Evolutionary conservation across 2,329 filamentous ascomycete species (phyloP).

Genomic region (Nemania abortiva): DNA sequence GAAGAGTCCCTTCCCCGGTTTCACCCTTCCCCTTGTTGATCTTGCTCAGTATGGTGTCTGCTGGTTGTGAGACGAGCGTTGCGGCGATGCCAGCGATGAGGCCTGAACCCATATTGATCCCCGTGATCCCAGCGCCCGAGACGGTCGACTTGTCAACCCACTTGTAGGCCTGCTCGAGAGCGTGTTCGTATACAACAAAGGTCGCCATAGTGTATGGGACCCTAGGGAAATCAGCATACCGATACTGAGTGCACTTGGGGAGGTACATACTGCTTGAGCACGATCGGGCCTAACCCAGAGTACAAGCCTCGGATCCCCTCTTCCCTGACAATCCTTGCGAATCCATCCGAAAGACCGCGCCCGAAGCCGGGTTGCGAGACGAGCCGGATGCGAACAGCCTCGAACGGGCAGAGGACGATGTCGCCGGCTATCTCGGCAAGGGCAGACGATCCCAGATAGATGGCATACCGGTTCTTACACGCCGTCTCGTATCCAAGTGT

Average conservation of each 20-base stretch:
- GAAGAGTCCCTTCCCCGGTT: conserved; percentile 42
- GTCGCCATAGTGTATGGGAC: conserved; percentile 48
- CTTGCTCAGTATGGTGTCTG: conserved; percentile 47
- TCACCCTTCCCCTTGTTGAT: conserved; percentile 47
- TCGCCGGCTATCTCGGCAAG: conserved; percentile 46
- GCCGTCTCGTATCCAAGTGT: conserved; percentile 44
- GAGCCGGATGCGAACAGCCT: conserved; percentile 46
- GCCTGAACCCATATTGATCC: conserved; percentile 45
- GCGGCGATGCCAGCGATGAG: conserved; percentile 47
- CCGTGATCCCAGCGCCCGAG: conserved; percentile 40
- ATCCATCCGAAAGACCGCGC: conserved; percentile 38
- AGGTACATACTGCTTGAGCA: conserved; percentile 45
- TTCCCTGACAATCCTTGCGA: conserved; percentile 42
- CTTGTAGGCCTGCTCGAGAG: conserved; percentile 42
- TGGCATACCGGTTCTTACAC: conserved; percentile 41
- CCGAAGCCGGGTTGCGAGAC: conserved; percentile 47
- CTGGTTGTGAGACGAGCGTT: conserved; percentile 47
- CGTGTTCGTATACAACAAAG: conserved; percentile 47
- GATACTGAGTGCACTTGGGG: background rate
- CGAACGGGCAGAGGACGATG: conserved; percentile 46
- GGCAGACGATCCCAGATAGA: conserved; percentile 46
- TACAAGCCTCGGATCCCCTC: conserved; percentile 46
- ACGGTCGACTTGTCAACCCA: conserved; percentile 42
- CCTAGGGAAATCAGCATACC: conserved; percentile 33
- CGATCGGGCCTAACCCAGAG: conserved; percentile 46